These are phyloP conservation scores for Saitozyma podzolica DNA, from an alignment of 768 basidiomycete genomes.

Conservation along the genomic window DNA sequence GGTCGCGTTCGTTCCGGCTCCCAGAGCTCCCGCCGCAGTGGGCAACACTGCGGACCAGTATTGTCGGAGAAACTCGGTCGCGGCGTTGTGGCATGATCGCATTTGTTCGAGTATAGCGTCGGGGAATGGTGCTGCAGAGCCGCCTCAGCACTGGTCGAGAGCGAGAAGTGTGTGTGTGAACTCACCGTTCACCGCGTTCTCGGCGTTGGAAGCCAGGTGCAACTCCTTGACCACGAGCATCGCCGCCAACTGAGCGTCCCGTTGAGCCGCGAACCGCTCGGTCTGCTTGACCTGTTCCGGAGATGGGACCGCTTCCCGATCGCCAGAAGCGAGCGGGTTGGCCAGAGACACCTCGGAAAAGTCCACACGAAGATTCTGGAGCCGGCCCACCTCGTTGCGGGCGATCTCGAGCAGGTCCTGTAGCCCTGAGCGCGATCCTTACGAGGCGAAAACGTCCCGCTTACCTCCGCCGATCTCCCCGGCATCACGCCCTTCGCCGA, in stretches of 20 bases:
- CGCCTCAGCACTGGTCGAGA: neutral
- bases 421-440: neutral
- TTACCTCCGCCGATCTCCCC: conserved; percentile 34
- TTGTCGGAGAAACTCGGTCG: conserved; percentile 93
- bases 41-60: conserved; percentile 91
- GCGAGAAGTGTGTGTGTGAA: neutral
- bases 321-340: conserved; percentile 15
- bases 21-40: conserved; percentile 57
- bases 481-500: conserved; percentile 29
- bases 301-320: conserved; percentile 14
- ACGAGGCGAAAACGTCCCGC: conserved; percentile 3
- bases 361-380: conserved; percentile 17
- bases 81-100: conserved; percentile 84
- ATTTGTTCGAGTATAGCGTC: conserved; percentile 76
- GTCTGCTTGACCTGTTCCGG: conserved; percentile 16
- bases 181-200: conserved; percentile 34
- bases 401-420: conserved; percentile 26
- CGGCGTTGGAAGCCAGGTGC: conserved; percentile 31
- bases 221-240: conserved; percentile 36
- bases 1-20: conserved; percentile 20
- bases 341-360: conserved; percentile 26
- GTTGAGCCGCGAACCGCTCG: conserved; percentile 24
- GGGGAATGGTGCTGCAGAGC: conserved; percentile 69
- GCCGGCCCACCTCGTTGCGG: neutral
- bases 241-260: conserved; percentile 30